Evolutionary conservation across 1,284 basidiomycete species (phyloP), one percentile per base, ranked within the genome.

Genomic region (Pisolithus thermaeus): DNA sequence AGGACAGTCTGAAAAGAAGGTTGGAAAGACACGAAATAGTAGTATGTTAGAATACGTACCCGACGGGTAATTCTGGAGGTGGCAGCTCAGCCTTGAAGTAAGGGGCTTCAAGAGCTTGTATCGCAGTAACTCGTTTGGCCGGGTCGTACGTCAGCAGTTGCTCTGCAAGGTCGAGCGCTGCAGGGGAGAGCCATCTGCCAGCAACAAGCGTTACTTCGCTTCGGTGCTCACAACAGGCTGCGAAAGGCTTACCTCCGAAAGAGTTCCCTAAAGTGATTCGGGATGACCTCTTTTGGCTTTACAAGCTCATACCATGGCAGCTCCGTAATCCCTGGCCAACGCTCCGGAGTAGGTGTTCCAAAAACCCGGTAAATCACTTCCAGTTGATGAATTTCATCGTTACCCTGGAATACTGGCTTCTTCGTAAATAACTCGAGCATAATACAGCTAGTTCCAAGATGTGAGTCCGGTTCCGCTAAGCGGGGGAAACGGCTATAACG

Each of bases 261-360:
- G 28, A 84, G 69, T 45, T 88, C 83, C 44, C 87, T 75, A 64
- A 97, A 90, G 50, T 78, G 80, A 58, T 88, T 86, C 32, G 81
- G 78, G 14, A 91, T 70, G 18, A 72, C 66, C 45, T 90, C 83
- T 57, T 81, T 85, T 0, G 97, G 93, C 66, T 93, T 92, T 47
- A 98, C 87, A n/a, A 99, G 81, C 67, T 99, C 97, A 67, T 92
- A 99, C 97, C 97, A 99, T 3, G 97, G 96, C 52, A 99, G 71
- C 58, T 85, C 83, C 5, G 81, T 78, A 27, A 97, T 74, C 5
- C 79, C 84, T 0, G 90, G 83, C 97, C 97, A 99, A 41, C 81
- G 79, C 27, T 84, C 80, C n/a, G 81, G 68, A 12, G 80, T 82
- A 0, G 96, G 93, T 1, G 95, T 96, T 11, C 97, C 97, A 59